Conservation (phyloP, 768 basidiomycete genomes). For the Hysterangium stoloniferum region DNA sequence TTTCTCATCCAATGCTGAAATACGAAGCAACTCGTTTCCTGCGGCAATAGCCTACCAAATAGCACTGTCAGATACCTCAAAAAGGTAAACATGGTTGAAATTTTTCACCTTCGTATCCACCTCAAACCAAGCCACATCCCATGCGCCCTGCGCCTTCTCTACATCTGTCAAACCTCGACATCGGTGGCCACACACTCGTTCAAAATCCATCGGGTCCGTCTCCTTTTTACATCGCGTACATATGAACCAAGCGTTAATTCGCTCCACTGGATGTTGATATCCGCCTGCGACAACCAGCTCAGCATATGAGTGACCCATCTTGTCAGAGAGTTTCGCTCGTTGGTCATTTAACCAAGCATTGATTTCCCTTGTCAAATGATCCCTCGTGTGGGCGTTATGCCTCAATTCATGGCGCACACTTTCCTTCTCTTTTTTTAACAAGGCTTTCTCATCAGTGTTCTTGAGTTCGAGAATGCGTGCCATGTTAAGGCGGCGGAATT, state of each 20-base stretch:
- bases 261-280: constrained; percentile 44
- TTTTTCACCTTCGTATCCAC: constrained; percentile 53
- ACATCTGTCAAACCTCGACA: constrained; percentile 32
- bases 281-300: constrained; percentile 32
- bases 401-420: constrained; percentile 5
- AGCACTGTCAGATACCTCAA: neutral
- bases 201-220: constrained; percentile 43
- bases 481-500: constrained; percentile 6
- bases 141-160: constrained; percentile 26
- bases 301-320: constrained; percentile 51
- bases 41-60: constrained; percentile 39
- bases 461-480: neutral
- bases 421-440: neutral
- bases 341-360: neutral
- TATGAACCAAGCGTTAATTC: constrained; percentile 50
- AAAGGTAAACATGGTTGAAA: neutral
- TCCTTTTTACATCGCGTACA: constrained; percentile 47
- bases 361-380: constrained; percentile 1
- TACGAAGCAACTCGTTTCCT: constrained; percentile 31
- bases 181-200: constrained; percentile 49
- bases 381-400: neutral
- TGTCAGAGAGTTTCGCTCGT: constrained; percentile 26
- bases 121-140: constrained; percentile 46
- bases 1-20: constrained; percentile 25
- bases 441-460: constrained; percentile 1